Base-by-base conservation (phyloP, 2,329 filamentous ascomycete genomes). In the Pseudogymnoascus sp. region DNA sequence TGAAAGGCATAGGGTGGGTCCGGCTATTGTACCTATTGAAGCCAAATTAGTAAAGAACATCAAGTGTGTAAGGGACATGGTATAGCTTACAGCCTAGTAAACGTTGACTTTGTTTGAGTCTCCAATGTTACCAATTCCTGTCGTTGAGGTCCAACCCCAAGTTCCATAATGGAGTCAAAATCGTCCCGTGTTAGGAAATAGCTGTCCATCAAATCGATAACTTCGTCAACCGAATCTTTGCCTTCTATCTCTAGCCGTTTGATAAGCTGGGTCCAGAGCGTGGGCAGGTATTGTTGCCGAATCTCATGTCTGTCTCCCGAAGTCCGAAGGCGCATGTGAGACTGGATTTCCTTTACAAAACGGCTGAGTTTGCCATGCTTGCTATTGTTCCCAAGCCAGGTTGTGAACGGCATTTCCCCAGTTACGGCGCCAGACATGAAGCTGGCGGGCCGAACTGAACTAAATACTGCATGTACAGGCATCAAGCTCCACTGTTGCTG, bases 401-500 rank as follows among this genome's bases (percentile, higher is more conserved):
- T 83, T 0, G 94, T 94, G 73, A 99, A 99, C 42, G 81, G 81
- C 36, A 91, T 89, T 63, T 82, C 78, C 3, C 84, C 84, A 66
- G 84, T 81, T 68, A 95, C 84, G 69, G 88, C 88, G 41, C 94
- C 94, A 60, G 91, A 84, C 9, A 94, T 81, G 71, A 89, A 96
- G 74, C 91, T 96, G 6, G 94, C 88, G 4, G 94, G 94, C 25
- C 90, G 83, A 23, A 99, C 93, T 62, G 96, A 95, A 72, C 92
- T 96, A 78, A 97, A 97, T 39, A 97, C 83, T 25, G 92, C 94
- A 75, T 99, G 94, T 1, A 91, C 89, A 12, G 94, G 94, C 94
- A 99, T 99, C 65, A 99, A 78, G 72, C 90, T 94, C 94, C 94
- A 99, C 66, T 99, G 94, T 73, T 99, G 94, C 72, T 99, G 94